These are phyloP conservation scores for Schwanniomyces sp. DNA, from an alignment of 805 yeast genomes.

Conservation along the genomic window DNA sequence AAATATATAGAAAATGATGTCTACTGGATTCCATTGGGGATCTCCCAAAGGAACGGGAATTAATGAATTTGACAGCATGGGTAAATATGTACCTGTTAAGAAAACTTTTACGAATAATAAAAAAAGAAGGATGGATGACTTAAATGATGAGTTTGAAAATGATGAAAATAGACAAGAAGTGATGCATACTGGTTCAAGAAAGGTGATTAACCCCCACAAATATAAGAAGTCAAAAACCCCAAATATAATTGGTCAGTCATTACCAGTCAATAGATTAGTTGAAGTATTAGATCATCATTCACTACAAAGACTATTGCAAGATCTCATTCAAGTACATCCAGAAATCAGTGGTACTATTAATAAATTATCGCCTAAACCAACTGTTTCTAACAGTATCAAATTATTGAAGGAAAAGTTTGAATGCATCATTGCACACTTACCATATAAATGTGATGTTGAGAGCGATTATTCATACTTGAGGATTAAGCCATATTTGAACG, in stretches of 20 bases:
- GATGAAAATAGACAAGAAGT: neutral
- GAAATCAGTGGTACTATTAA: conserved; percentile 54
- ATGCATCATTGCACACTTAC: conserved; percentile 51
- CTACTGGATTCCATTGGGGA: conserved; percentile 35
- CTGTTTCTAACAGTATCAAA: conserved; percentile 50
- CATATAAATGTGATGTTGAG: conserved; percentile 71
- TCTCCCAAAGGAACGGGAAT: neutral
- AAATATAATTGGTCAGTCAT: conserved; percentile 52
- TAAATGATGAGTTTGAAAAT: conserved; percentile 4
- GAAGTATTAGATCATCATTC: conserved; percentile 64
- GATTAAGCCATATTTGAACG: conserved; percentile 65
- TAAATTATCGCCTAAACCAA: conserved; percentile 56
- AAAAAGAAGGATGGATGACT: conserved; percentile 17
- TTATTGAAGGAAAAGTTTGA: conserved; percentile 48
- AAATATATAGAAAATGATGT: conserved; percentile 12
- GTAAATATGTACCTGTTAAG: conserved; percentile 2
- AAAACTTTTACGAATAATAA: conserved; percentile 5
- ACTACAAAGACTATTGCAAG: conserved; percentile 51
- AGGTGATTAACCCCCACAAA: conserved; percentile 2
- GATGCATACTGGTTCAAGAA: neutral
- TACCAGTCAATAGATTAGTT: conserved; percentile 63
- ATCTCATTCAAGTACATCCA: conserved; percentile 60
- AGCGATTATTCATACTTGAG: conserved; percentile 78
- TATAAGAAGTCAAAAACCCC: conserved; percentile 39
- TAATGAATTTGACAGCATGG: neutral